phyloP scores from a whole-genome alignment of 148 eudicot genomes.

The Rhododendron williamsianum region DNA sequence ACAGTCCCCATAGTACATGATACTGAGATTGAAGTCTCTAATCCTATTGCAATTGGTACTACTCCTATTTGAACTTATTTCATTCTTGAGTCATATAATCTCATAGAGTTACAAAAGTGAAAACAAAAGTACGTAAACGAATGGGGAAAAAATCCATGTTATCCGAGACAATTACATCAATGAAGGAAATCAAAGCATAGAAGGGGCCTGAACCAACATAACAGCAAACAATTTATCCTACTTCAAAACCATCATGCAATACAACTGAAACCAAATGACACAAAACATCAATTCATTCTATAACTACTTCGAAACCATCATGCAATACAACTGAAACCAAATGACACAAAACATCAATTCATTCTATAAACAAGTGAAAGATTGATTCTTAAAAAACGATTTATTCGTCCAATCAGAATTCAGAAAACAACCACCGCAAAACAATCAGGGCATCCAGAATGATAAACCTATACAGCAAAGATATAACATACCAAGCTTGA shows the following conservation, averaged over 20 bases:
- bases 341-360: background rate
- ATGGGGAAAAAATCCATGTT: background rate
- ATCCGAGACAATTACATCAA: background rate
- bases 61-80: background rate
- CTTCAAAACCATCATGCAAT: background rate
- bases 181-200: background rate
- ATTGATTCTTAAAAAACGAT: background rate
- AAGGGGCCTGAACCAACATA: background rate
- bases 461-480: background rate
- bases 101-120: background rate
- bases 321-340: background rate
- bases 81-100: background rate
- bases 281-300: background rate
- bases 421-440: background rate
- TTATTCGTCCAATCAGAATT: background rate
- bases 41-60: background rate
- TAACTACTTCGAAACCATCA: background rate
- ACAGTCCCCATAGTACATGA: background rate
- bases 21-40: too few relatives aligned
- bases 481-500: slow-evolving; percentile 59
- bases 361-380: background rate
- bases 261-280: background rate
- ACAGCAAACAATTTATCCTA: background rate
- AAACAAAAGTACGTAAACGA: background rate
- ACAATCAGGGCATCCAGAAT: background rate